A percentile compares a stretch with the other conserved stretches of the same genome.
These are phyloP conservation scores for Sinapis alba DNA, from an alignment of 441 rosid genomes.

Conservation along the genomic window DNA sequence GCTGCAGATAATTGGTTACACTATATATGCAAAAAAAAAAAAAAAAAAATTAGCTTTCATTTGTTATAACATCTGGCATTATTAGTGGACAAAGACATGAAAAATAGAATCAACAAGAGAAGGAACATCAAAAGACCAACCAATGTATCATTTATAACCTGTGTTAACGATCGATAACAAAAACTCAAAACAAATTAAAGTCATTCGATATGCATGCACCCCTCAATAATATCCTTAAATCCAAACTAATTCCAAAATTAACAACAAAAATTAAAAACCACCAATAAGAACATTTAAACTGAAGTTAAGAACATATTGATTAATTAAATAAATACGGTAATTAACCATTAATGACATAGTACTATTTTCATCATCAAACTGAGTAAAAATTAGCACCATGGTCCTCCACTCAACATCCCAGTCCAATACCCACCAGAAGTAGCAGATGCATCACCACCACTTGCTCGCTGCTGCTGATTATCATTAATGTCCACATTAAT, in stretches of 20 bases:
- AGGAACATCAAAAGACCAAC: conserved; percentile 32
- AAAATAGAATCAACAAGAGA: conserved; percentile 10
- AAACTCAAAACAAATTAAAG: conserved; percentile 38
- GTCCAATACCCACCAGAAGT: conserved; percentile 80
- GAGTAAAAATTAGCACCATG: conserved; percentile 65
- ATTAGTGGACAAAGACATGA: conserved; percentile 6
- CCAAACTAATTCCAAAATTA: conserved; percentile 22
- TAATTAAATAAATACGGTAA: conserved; percentile 37
- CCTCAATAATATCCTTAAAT: conserved; percentile 30
- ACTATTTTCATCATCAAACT: conserved; percentile 24
- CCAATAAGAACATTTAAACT: conserved; percentile 27
- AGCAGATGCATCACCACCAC: conserved; percentile 44
- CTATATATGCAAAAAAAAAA: neutral
- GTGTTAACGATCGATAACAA: conserved; percentile 38
- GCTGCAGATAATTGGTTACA: conserved; percentile 7
- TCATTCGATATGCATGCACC: conserved; percentile 44
- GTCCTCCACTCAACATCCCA: conserved; percentile 91
- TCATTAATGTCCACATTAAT: conserved; percentile 46
- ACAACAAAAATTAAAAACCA: conserved; percentile 1
- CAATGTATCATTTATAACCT: conserved; percentile 42
- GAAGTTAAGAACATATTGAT: conserved; percentile 22
- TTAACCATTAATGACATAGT: conserved; percentile 28
- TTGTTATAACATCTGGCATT: neutral
- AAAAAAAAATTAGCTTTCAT: neutral
- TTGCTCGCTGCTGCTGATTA: conserved; percentile 55